These are phyloP conservation scores for Exophiala dermatitidis DNA, from an alignment of 2,329 filamentous ascomycete genomes.

Conservation along the genomic window DNA sequence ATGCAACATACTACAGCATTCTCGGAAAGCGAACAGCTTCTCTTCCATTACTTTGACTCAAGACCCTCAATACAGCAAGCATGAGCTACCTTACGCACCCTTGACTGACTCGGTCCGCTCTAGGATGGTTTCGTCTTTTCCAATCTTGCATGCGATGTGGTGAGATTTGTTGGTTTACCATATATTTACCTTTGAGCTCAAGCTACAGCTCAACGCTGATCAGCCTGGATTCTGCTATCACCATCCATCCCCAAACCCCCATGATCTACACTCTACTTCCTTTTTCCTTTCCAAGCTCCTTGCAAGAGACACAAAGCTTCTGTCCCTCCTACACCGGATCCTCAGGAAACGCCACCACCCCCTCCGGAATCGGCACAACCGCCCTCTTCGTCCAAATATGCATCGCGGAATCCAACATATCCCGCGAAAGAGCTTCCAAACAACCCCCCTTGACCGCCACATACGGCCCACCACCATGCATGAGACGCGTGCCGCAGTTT, in stretches of 20 bases:
- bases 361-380: constrained; percentile 62
- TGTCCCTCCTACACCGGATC: constrained; percentile 35
- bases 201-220: background rate
- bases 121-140: background rate
- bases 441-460: constrained; percentile 62
- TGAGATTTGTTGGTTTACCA: background rate
- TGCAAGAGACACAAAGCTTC: too few relatives aligned
- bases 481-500: constrained; percentile 57
- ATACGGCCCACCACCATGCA: constrained; percentile 56
- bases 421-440: constrained; percentile 56
- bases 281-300: background rate
- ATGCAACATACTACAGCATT: too few relatives aligned
- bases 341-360: constrained; percentile 51
- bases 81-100: too few relatives aligned
- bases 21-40: too few relatives aligned
- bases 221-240: background rate
- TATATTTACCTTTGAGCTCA: too few relatives aligned
- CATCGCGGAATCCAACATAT: constrained; percentile 50
- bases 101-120: background rate
- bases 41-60: too few relatives aligned
- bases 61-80: too few relatives aligned
- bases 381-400: constrained; percentile 64
- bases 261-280: background rate
- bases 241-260: background rate
- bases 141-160: background rate